Conservation (phyloP, 1,284 basidiomycete genomes). For the Omphalotus olearius region DNA sequence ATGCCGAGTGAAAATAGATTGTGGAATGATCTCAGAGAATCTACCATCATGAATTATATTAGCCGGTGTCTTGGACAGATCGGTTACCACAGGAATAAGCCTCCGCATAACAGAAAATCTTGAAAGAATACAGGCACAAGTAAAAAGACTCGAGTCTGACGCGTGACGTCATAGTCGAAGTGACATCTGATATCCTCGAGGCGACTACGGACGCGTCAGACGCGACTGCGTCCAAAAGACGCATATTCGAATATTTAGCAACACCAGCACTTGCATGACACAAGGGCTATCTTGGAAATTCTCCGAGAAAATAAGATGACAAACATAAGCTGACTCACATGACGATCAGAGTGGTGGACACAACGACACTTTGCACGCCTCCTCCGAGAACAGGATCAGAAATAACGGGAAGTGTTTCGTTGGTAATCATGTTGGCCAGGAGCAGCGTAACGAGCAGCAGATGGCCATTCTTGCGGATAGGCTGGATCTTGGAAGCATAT, state of each 20-base stretch:
- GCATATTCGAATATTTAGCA: background rate
- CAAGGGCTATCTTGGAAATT: background rate
- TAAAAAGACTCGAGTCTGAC: background rate
- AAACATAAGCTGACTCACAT: conserved; percentile 50
- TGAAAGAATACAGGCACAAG: background rate
- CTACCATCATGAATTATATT: conserved; percentile 31
- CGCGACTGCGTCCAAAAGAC: background rate
- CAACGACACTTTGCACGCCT: conserved; percentile 75
- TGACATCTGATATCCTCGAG: background rate
- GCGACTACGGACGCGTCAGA: background rate
- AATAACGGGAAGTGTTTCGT: conserved; percentile 90
- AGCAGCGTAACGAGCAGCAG: conserved; percentile 80
- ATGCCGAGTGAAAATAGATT: conserved; percentile 87
- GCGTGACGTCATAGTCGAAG: conserved; percentile 7
- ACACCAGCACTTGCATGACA: background rate
- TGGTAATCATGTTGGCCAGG: conserved; percentile 86
- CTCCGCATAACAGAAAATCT: background rate
- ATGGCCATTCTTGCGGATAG: conserved; percentile 84
- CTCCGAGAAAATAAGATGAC: background rate
- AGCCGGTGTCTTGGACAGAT: too few species aligned
- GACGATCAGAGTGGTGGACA: conserved; percentile 83
- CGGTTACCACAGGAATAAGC: too few species aligned
- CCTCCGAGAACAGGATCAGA: conserved; percentile 86
- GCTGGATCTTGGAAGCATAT: conserved; percentile 83
- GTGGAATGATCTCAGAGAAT: conserved; percentile 89